Conservation (phyloP, 495 filamentous ascomycete species). For the Neurospora sp. region DNA sequence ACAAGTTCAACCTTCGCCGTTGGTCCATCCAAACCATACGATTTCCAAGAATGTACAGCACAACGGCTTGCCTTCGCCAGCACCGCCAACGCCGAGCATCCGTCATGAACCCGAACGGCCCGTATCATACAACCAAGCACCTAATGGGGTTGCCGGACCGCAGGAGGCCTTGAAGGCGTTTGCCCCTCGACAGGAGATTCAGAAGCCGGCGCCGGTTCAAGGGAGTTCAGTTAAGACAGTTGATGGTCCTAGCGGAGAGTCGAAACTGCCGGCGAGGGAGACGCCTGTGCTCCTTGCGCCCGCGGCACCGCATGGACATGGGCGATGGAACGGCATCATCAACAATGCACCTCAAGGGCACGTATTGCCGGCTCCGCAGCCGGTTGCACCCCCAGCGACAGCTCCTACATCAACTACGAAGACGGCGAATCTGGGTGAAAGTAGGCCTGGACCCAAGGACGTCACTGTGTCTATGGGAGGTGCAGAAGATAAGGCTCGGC, state of each 20-base stretch:
- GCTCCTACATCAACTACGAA: background rate
- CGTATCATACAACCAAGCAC: background rate
- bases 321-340: background rate
- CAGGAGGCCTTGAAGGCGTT: background rate
- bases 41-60: constrained; percentile 1
- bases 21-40: background rate
- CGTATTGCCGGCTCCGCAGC: background rate
- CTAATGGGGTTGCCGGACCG: background rate
- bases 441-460: background rate
- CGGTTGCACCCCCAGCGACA: background rate
- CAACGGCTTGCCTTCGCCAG: constrained; percentile 9
- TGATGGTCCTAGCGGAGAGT: background rate
- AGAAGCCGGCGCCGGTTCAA: background rate
- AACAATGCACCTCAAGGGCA: background rate
- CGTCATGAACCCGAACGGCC: background rate
- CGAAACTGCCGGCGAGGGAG: background rate
- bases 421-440: background rate
- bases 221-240: background rate
- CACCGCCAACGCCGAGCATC: constrained; percentile 12
- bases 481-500: background rate
- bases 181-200: background rate
- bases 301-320: background rate
- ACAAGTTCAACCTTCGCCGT: background rate
- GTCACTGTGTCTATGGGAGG: background rate
- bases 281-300: background rate